These are phyloP conservation scores for Yarrowia phangngaensis DNA, from an alignment of 805 yeast genomes.

Conservation along the genomic window DNA sequence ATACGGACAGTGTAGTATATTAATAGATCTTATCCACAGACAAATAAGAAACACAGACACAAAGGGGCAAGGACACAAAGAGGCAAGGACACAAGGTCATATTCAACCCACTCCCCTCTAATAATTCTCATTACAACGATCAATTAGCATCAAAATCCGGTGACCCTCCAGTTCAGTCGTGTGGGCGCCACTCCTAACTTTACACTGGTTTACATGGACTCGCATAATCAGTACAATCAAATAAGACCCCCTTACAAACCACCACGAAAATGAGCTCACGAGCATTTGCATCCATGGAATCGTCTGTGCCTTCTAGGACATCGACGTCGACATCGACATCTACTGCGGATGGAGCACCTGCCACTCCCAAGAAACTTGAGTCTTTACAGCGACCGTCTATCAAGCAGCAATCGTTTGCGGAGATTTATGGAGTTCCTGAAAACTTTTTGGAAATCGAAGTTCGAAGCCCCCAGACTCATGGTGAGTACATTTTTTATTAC, in stretches of 20 bases:
- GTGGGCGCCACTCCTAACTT: not conserved
- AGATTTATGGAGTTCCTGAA: conserved; percentile 90
- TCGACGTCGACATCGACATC: too few species aligned
- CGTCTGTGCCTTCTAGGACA: too few species aligned
- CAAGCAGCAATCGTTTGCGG: conserved; percentile 66
- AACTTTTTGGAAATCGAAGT: conserved; percentile 89
- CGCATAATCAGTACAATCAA: conserved; percentile 24
- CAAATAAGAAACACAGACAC: too few species aligned
- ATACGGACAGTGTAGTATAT: too few species aligned
- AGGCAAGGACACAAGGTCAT: too few species aligned
- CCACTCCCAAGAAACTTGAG: conserved; percentile 34
- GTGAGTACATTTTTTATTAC: conserved; percentile 30
- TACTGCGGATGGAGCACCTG: too few species aligned
- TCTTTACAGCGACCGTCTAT: conserved; percentile 40
- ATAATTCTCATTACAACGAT: too few species aligned
- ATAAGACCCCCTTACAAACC: not conserved
- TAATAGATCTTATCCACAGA: too few species aligned
- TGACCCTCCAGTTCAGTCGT: not conserved
- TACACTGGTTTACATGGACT: conserved; percentile 13
- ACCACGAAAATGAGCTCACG: conserved; percentile 15
- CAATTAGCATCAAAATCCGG: too few species aligned
- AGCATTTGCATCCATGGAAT: conserved; percentile 26
- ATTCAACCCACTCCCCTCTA: not conserved
- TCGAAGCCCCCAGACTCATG: conserved; percentile 73
- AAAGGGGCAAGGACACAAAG: too few species aligned